Conservation (phyloP, 495 filamentous ascomycete species). For the Barbatosphaeria neglecta region DNA sequence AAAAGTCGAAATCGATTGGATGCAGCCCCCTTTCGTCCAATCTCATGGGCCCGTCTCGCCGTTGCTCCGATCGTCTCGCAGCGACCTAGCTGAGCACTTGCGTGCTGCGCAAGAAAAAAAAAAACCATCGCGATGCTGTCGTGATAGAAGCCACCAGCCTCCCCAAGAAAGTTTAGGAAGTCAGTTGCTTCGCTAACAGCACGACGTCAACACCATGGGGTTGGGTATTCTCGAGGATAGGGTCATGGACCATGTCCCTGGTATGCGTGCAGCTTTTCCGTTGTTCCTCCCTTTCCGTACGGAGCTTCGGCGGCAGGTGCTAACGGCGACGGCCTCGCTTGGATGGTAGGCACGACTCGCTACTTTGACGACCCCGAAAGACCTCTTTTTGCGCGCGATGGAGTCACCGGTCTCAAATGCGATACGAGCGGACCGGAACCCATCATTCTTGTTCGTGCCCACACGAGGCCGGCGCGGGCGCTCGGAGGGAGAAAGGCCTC, state of each 20-base stretch:
- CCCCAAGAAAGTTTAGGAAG: too few relatives aligned
- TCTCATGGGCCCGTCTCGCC: too few relatives aligned
- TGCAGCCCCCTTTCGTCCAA: too few relatives aligned
- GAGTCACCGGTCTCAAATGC: slow-evolving; percentile 49
- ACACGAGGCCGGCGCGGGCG: not conserved
- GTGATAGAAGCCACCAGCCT: too few relatives aligned
- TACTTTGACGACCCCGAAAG: slow-evolving; percentile 47
- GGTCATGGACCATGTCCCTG: slow-evolving; percentile 56
- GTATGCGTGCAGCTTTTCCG: slow-evolving; percentile 29
- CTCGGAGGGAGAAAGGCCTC: too few relatives aligned
- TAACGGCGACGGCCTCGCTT: slow-evolving; percentile 2
- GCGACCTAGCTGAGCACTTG: too few relatives aligned
- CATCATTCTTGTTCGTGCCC: slow-evolving; percentile 53
- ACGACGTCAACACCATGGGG: slow-evolving; percentile 52
- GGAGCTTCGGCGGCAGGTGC: not conserved
- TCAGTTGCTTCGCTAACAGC: not conserved
- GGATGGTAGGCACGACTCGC: slow-evolving; percentile 54
- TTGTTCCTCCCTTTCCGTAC: not conserved
- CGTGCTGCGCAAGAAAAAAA: too few relatives aligned
- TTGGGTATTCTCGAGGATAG: slow-evolving; percentile 65
- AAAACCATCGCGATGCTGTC: too few relatives aligned
- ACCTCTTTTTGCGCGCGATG: slow-evolving; percentile 26
- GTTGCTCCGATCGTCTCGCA: too few relatives aligned
- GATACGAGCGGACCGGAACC: slow-evolving; percentile 54
- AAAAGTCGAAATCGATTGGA: too few relatives aligned